Percentiles rank a stretch among this genome's conserved stretches.
phyloP scores from a whole-genome alignment of 208 protist species.

The Crithidia bombi region DNA sequence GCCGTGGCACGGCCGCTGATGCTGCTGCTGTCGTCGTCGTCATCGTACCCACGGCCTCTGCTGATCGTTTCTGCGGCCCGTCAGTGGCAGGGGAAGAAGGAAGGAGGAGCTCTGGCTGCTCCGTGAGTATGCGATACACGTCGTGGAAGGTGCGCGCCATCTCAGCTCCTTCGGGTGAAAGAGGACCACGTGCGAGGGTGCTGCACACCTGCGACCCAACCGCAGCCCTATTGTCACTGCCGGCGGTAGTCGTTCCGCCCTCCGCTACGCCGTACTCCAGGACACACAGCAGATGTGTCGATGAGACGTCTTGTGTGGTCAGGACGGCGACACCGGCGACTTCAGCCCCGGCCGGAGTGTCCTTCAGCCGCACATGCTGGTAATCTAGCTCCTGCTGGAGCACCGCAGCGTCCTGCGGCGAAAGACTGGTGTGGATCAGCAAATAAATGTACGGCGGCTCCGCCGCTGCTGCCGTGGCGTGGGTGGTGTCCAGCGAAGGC shows the following conservation, averaged over 20 bases:
- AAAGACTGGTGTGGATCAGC: conserved; percentile 32
- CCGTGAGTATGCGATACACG: conserved; percentile 23
- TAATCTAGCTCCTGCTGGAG: conserved; percentile 33
- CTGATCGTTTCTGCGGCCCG: no score
- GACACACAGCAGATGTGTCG: conserved; percentile 25
- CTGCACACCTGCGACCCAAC: background rate
- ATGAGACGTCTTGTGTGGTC: conserved; percentile 23
- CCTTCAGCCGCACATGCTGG: conserved; percentile 22
- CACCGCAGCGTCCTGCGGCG: conserved; percentile 25
- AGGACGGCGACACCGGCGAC: conserved; percentile 26
- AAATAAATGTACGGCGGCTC: conserved; percentile 18
- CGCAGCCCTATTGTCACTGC: background rate
- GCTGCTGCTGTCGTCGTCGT: background rate
- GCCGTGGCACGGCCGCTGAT: background rate
- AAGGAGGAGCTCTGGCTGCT: conserved; percentile 13
- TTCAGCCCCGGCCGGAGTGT: conserved; percentile 22
- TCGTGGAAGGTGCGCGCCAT: conserved; percentile 20
- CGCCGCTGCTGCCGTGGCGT: background rate
- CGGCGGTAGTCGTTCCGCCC: background rate
- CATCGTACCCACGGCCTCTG: background rate
- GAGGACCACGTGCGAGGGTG: background rate
- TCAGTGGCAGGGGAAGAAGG: background rate
- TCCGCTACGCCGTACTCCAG: conserved; percentile 10
- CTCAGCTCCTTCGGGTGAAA: conserved; percentile 19
- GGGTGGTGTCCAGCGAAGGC: background rate